Percentiles rank a stretch among this genome's conserved stretches.
Evolutionary conservation across 176 grass and related monocot species (phyloP).

Genomic region (Triticum urartu): DNA sequence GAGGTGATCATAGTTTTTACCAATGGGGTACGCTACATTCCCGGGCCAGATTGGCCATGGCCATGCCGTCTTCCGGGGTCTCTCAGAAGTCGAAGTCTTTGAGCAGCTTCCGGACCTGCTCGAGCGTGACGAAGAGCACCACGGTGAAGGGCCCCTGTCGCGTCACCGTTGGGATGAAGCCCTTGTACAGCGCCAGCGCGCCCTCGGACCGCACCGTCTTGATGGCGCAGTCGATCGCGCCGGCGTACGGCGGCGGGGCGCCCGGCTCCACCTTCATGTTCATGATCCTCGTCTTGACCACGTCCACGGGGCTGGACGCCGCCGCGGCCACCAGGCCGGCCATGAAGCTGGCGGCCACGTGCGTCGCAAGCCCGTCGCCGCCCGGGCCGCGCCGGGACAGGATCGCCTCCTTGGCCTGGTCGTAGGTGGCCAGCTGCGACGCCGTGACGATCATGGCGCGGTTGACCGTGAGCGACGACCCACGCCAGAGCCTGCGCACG

Average conservation of each 20-base stretch:
- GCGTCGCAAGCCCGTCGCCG: constrained; percentile 64
- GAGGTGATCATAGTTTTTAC: neutral
- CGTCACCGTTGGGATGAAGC: constrained; percentile 89
- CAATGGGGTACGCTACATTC: neutral
- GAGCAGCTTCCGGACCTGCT: constrained; percentile 95
- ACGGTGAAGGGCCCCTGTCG: constrained; percentile 96
- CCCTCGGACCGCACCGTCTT: constrained; percentile 73
- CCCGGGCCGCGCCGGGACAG: constrained; percentile 34
- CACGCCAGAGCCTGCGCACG: constrained; percentile 78
- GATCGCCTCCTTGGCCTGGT: constrained; percentile 89
- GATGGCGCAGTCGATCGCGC: constrained; percentile 81
- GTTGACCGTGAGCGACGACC: constrained; percentile 78
- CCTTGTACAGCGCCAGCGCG: constrained; percentile 77
- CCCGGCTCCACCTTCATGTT: constrained; percentile 82
- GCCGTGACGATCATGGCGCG: constrained; percentile 95
- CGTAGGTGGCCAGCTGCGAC: constrained; percentile 86
- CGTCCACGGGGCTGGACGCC: constrained; percentile 80
- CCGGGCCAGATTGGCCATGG: neutral
- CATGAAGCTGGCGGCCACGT: constrained; percentile 72
- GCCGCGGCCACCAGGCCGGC: constrained; percentile 67
- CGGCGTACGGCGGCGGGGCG: constrained; percentile 56
- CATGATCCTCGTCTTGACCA: constrained; percentile 85
- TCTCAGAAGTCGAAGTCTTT: constrained; percentile 65
- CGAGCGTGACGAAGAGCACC: constrained; percentile 94
- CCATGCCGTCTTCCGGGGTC: neutral